Evolutionary conservation across 2,329 filamentous ascomycete species (phyloP).

Genomic region (Aspergillus hiratsukae): DNA sequence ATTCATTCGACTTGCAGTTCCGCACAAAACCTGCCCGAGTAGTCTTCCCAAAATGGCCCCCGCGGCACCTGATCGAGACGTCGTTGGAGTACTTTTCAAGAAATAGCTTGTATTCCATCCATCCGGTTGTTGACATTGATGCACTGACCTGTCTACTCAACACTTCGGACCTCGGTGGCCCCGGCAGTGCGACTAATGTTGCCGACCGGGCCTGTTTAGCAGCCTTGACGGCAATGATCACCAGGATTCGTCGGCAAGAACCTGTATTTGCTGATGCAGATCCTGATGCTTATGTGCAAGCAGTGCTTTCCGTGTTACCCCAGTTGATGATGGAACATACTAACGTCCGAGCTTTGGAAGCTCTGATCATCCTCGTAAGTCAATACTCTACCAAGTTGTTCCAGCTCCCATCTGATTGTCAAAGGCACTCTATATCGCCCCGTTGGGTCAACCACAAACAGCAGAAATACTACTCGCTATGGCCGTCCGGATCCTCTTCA

Average conservation of each 20-base stretch:
- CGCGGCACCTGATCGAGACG: conserved; percentile 7
- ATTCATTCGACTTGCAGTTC: conserved; percentile 7
- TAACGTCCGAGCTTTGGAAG: conserved; percentile 19
- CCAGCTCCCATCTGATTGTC: neutral
- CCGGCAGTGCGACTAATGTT: neutral
- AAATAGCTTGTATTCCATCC: conserved; percentile 20
- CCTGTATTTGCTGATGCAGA: conserved; percentile 17
- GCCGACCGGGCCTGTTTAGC: conserved; percentile 17
- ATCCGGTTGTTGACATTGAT: conserved; percentile 18
- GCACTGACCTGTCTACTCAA: conserved; percentile 13
- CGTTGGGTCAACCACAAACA: conserved; percentile 19
- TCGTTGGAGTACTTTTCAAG: conserved; percentile 17
- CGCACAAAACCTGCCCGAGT: conserved; percentile 1
- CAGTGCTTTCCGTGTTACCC: conserved; percentile 17
- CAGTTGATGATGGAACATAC: conserved; percentile 17
- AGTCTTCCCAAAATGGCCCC: conserved; percentile 14
- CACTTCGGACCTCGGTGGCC: conserved; percentile 8
- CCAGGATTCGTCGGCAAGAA: conserved; percentile 17
- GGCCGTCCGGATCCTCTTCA: conserved; percentile 19
- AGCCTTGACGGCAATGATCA: conserved; percentile 23
- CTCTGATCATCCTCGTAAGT: conserved; percentile 19
- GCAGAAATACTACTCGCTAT: conserved; percentile 19
- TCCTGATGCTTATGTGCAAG: conserved; percentile 17
- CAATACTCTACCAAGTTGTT: neutral
- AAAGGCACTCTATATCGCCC: conserved; percentile 19